A percentile compares a stretch with the other conserved stretches of the same genome.
phyloP scores from a whole-genome alignment of 306 rosid genomes.

The Cucurbita argyrosperma region DNA sequence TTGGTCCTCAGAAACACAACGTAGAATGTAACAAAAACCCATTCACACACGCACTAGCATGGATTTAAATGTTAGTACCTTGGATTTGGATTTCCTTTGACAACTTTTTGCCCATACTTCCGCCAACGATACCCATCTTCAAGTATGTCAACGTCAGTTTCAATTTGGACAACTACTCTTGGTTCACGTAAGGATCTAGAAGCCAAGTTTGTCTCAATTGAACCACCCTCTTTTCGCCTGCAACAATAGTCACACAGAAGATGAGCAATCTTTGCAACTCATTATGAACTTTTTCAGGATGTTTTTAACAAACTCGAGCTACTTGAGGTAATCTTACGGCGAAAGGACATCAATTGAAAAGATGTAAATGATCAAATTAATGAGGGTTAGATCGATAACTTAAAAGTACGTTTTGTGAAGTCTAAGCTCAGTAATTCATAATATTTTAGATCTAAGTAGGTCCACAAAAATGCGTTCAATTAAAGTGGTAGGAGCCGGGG shows the following conservation, averaged over 20 bases:
- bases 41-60: neutral
- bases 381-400: neutral
- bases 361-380: neutral
- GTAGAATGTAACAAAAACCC: neutral
- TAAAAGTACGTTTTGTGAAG: neutral
- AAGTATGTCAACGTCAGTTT: slow-evolving; percentile 65
- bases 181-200: slow-evolving; percentile 65
- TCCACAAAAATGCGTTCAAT: neutral
- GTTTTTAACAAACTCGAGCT: neutral
- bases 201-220: slow-evolving; percentile 34
- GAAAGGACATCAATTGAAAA: neutral
- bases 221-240: slow-evolving; percentile 52
- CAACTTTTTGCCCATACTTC: slow-evolving; percentile 84
- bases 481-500: neutral
- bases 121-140: slow-evolving; percentile 97
- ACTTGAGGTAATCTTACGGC: neutral
- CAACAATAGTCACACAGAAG: neutral
- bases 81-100: slow-evolving; percentile 92
- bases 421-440: slow-evolving; percentile 1
- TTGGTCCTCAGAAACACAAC: neutral
- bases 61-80: slow-evolving; percentile 26
- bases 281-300: neutral
- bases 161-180: slow-evolving; percentile 72
- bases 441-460: neutral
- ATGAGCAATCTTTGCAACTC: neutral